Evolutionary conservation across 148 eudicot genomes (phyloP).

Genomic region (Chenopodium formosanum): DNA sequence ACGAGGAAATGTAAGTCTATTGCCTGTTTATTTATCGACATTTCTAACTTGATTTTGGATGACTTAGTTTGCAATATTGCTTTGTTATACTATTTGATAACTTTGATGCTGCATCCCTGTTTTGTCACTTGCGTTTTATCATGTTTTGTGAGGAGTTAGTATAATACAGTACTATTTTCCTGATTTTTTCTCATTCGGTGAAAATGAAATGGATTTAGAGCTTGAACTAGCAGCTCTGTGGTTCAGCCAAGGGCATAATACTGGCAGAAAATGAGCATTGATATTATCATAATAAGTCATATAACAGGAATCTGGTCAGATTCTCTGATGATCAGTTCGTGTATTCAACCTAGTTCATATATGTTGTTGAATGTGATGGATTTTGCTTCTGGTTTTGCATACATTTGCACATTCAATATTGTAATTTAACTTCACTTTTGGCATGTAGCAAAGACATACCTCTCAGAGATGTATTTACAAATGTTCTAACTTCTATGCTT

Average conservation of each 20-base stretch:
- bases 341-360: neutral
- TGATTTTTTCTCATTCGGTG: neutral
- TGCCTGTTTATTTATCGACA: neutral
- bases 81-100: neutral
- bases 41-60: neutral
- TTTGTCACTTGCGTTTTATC: neutral
- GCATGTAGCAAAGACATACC: neutral
- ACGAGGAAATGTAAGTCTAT: constrained; percentile 71
- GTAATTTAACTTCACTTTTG: neutral
- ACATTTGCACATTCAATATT: neutral
- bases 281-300: neutral
- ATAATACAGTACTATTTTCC: neutral
- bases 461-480: neutral
- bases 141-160: neutral
- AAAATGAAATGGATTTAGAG: neutral
- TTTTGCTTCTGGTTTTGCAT: neutral
- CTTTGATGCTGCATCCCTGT: constrained; percentile 2
- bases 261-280: neutral
- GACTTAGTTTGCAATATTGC: neutral
- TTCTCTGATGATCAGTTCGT: neutral
- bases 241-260: neutral
- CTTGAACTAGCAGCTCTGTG: neutral
- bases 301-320: neutral
- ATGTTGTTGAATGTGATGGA: neutral
- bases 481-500: constrained; percentile 6